phyloP scores from a whole-genome alignment of 2,329 filamentous ascomycete species.

The Alternaria sp. region DNA sequence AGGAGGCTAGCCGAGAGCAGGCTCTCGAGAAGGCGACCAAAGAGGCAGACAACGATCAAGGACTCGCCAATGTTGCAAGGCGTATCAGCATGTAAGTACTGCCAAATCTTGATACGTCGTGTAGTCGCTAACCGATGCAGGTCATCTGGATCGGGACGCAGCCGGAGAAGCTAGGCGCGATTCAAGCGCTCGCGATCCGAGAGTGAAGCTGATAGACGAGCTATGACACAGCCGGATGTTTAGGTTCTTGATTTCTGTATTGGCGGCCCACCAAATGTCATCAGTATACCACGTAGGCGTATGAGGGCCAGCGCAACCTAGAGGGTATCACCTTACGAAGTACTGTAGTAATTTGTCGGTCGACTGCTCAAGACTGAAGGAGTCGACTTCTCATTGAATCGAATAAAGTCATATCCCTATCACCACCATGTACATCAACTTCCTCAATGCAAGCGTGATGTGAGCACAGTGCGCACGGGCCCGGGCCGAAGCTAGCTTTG shows the following conservation, averaged over 20 bases:
- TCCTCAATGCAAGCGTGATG: constrained; percentile 1
- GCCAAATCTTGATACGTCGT: background rate
- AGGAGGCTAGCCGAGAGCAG: constrained; percentile 79
- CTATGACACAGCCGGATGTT: constrained; percentile 14
- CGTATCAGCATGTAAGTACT: constrained; percentile 90
- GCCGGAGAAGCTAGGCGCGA: constrained; percentile 43
- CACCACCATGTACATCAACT: background rate
- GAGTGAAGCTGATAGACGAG: constrained; percentile 18
- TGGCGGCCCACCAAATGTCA: constrained; percentile 33
- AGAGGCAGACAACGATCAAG: constrained; percentile 91
- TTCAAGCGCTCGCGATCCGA: constrained; percentile 30
- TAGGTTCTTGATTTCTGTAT: constrained; percentile 31
- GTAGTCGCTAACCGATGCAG: constrained; percentile 38
- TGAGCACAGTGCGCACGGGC: constrained; percentile 23
- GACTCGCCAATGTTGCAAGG: constrained; percentile 84
- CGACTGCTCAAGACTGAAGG: constrained; percentile 20
- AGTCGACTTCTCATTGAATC: constrained; percentile 35
- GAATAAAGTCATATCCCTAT: constrained; percentile 29
- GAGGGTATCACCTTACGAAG: constrained; percentile 40
- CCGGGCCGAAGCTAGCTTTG: constrained; percentile 41
- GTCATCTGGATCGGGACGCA: constrained; percentile 54
- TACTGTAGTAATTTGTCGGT: constrained; percentile 45
- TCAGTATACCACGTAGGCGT: constrained; percentile 42
- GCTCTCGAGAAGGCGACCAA: constrained; percentile 85
- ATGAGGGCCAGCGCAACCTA: constrained; percentile 40